Evolutionary conservation across 2,329 filamentous ascomycete species (phyloP), one percentile per base, ranked within the genome.

Genomic region (Neopestalotiopsis clavispora): DNA sequence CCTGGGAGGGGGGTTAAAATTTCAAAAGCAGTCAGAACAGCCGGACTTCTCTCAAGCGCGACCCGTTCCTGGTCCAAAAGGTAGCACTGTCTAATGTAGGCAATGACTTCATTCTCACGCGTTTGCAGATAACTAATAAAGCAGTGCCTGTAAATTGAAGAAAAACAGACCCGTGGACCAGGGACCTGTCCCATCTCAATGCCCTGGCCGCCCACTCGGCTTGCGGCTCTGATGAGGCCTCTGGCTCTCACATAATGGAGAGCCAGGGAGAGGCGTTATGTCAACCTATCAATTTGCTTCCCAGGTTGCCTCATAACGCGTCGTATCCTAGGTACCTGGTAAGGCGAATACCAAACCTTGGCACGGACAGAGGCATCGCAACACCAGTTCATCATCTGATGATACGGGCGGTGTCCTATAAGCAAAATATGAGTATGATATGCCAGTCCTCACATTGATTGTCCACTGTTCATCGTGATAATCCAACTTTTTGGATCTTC

Each of bases 21-120:
- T 56, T 34, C 56, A 17, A 42, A 57, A 34, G 42, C 56, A 45
- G 42, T 58, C n/a, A 38, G 34, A 38, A 38, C 45, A 66, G 49
- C 63, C 63, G 63, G 52, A 40, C 14, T 14, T 45, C 10, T 28
- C 23, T 28, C 63, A 64, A 34, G 63, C 45, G 49, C 49, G 38
- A 17, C 12, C 45, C 49, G 63, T 66, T 66, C 63, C 63, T 66
- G 63, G 63, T 17, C 30, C 45, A 57, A 66, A 57, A 62, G n/a
- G 13, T 40, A 62, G 23, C 57, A 32, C 13, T 34, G 59, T 38
- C 59, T n/a, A 38, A 38, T 38, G 34, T n/a, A 56, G 20, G 63
- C 63, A 32, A 66, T 56, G 63, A 56, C 45, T 56, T 66, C 42
- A 66, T 64, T 17, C 38, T 64, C 61, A 52, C 14, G 13, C n/a